phyloP scores from a whole-genome alignment of 768 basidiomycete species.

The Suillus spraguei region DNA sequence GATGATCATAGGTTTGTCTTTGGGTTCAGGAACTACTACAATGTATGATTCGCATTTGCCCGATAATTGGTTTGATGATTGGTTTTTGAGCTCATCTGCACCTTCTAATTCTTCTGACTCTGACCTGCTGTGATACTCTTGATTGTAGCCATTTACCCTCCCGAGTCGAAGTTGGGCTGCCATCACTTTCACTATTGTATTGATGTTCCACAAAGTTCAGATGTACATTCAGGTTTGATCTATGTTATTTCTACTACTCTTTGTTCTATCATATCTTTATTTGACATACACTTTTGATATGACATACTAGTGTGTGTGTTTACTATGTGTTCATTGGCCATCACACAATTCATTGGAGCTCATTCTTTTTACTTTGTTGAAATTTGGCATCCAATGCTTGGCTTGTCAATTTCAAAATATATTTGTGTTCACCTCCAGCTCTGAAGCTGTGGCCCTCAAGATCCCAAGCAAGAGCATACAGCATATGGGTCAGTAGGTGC shows the following conservation, averaged over 20 bases:
- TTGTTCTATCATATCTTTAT: not conserved
- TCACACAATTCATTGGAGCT: no score
- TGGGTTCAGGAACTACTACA: not conserved
- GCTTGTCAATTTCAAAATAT: no score
- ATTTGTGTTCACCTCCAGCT: no score
- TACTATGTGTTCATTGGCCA: no score
- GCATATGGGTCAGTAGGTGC: no score
- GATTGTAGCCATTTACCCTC: not conserved
- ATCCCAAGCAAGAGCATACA: no score
- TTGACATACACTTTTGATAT: not conserved
- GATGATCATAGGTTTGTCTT: not conserved
- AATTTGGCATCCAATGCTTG: no score
- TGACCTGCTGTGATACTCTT: not conserved
- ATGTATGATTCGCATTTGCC: not conserved
- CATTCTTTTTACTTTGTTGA: no score
- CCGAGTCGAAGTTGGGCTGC: no score
- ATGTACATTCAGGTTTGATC: not conserved
- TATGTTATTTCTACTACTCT: not conserved
- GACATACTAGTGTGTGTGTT: not conserved
- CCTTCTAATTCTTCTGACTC: not conserved
- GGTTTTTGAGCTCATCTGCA: not conserved
- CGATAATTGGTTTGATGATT: not conserved
- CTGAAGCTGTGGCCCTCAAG: no score
- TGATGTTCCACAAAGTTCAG: not conserved
- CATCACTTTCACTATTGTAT: not conserved